phyloP scores from a whole-genome alignment of 495 filamentous ascomycete genomes.

The Trichoderma asperelloides region DNA sequence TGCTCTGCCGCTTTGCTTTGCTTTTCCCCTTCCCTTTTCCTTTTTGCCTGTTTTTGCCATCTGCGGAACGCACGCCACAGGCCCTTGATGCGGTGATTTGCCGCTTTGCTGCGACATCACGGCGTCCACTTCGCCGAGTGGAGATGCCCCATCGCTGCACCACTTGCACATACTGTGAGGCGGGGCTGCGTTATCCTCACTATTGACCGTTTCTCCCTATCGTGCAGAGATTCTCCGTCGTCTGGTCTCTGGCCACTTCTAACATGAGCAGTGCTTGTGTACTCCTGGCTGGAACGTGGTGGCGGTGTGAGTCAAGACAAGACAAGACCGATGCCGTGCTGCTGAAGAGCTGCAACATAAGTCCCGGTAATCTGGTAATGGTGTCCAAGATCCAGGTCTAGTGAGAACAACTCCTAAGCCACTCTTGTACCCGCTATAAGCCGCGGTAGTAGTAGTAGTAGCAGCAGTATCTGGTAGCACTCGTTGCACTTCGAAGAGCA shows the following conservation, averaged over 20 bases:
- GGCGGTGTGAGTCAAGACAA: not conserved
- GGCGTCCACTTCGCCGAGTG: not conserved
- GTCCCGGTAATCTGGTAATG: slow-evolving; percentile 6
- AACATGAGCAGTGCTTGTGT: not conserved
- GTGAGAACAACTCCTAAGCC: not conserved
- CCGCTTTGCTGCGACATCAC: not conserved
- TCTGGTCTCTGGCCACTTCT: not conserved
- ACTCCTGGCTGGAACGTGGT: not conserved
- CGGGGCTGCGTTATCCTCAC: not conserved
- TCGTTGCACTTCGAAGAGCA: not conserved
- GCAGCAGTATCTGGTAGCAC: not conserved
- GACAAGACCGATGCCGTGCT: not conserved
- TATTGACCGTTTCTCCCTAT: not conserved
- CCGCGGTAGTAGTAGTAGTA: not conserved
- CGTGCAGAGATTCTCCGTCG: not conserved
- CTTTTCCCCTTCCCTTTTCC: not conserved
- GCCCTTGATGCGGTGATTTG: not conserved
- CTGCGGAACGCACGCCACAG: not conserved
- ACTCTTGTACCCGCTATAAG: not conserved
- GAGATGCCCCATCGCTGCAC: not conserved
- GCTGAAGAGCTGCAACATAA: not conserved
- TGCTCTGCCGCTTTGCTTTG: not conserved
- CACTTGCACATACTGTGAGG: slow-evolving; percentile 3
- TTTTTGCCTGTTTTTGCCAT: not conserved
- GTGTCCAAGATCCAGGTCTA: not conserved